Base-by-base conservation (phyloP, 306 rosid genomes). In the Vigna reflexopilosa region DNA sequence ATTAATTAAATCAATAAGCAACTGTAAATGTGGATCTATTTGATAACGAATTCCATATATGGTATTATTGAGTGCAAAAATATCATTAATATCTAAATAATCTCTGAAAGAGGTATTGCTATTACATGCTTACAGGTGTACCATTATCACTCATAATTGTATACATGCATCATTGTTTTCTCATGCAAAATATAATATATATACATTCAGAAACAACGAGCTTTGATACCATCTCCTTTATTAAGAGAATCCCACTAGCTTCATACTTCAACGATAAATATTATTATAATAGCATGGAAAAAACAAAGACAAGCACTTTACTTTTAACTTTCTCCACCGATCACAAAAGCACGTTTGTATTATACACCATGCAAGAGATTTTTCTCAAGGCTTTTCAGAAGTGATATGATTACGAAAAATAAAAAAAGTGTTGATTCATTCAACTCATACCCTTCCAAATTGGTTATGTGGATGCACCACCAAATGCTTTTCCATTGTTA, bases 311-410 rank as follows among this genome's bases (percentile, higher is more conserved):
- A 36, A 45, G 70, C 69, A 75, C 82, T 74, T 76, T 47, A 15
- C 45, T 9, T 36, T 48, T 52, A 77, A 70, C 84, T 76, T 76
- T 66, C 80, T 75, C 82, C 80, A 85, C 84, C 7, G 10, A 73
- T 42, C 69, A 57, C 36, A 49, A 40, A 72, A 30, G 58, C 63
- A 40, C 22, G 42, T 49, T 20, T 56, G 61, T 50, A 22, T 36
- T 38, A 40, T 74, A 59, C 6, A 30, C 13, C 59, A 9, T 30
- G 12, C 7, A 17, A 17, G 30, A 13, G 73, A 69, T 64, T 55
- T 80, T 77, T 77, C 56, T 17, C 20, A 36, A 36, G 51, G 75
- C 32, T 49, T 65, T 52, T 59, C 5, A 49, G 79, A 65, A 73
- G 16, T 22, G 55, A 80, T 48, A 50, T 79, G 76, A 55, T 79